Evolutionary conservation across 129 eudicot genomes (phyloP).

Genomic region (Artemisia tridentata): DNA sequence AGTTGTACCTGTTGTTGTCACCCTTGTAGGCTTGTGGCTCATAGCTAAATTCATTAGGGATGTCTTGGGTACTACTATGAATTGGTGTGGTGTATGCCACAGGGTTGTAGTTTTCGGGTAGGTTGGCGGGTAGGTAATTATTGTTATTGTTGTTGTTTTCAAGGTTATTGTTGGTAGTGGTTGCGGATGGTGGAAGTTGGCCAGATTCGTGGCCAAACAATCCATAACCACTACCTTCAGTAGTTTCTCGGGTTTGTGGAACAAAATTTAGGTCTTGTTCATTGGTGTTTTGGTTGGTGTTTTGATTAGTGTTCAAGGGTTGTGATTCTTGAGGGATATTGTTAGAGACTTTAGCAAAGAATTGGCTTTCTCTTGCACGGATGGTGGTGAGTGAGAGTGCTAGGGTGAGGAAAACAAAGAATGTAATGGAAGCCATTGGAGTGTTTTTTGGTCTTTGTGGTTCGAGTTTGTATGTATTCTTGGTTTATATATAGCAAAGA

Average conservation of each 20-base stretch:
- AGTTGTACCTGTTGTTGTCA: conserved; percentile 39
- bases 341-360: conserved; percentile 53
- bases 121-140: conserved; percentile 23
- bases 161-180: conserved; percentile 20
- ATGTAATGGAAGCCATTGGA: conserved; percentile 35
- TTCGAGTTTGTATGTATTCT: conserved; percentile 25
- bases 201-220: conserved; percentile 73
- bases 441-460: conserved; percentile 20
- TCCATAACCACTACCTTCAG: conserved; percentile 37
- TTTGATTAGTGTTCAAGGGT: conserved; percentile 36
- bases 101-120: conserved; percentile 41
- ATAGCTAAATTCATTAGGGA: conserved; percentile 12
- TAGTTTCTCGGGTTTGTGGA: conserved; percentile 45
- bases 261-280: conserved; percentile 53
- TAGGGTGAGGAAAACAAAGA: conserved; percentile 35
- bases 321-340: conserved; percentile 28
- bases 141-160: neutral
- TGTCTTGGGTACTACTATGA: conserved; percentile 30
- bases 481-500: conserved; percentile 57
- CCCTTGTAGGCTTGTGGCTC: conserved; percentile 26
- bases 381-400: conserved; percentile 43
- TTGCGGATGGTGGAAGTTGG: conserved; percentile 55
- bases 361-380: conserved; percentile 75
- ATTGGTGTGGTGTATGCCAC: conserved; percentile 39
- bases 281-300: conserved; percentile 34